phyloP scores from a whole-genome alignment of 2,329 filamentous ascomycete species.

The Penicillium griseofulvum region DNA sequence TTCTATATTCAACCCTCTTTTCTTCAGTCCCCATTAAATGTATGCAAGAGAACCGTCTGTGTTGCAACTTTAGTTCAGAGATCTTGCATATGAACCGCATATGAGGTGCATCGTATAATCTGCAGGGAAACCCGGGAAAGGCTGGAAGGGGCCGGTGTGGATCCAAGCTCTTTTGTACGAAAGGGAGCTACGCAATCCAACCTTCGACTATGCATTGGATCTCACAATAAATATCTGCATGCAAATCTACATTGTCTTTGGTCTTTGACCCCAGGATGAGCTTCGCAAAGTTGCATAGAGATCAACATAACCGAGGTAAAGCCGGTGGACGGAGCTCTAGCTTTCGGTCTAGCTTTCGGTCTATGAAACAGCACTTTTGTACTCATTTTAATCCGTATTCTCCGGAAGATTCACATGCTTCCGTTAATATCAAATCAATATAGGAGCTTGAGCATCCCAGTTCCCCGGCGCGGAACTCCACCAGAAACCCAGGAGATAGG shows the following conservation, averaged over 20 bases:
- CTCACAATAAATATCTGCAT: background rate
- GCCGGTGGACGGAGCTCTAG: background rate
- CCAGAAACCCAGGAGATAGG: constrained; percentile 10
- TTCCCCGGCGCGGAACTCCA: background rate
- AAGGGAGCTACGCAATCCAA: background rate
- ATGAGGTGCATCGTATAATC: background rate
- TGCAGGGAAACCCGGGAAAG: constrained; percentile 16
- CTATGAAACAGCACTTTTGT: background rate
- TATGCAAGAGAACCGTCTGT: constrained; percentile 10
- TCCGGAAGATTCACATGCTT: background rate
- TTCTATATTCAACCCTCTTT: background rate
- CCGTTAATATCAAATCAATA: background rate
- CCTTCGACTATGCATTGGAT: background rate
- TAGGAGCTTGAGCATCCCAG: background rate
- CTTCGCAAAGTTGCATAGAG: background rate
- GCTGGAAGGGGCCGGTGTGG: constrained; percentile 7
- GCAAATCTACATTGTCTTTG: background rate
- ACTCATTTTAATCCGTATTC: background rate
- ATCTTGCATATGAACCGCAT: constrained; percentile 18
- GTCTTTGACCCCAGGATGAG: background rate
- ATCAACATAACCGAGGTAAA: background rate
- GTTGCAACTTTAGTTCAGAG: constrained; percentile 13
- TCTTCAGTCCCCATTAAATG: background rate
- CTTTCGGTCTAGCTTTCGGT: background rate
- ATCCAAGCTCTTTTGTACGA: background rate